phyloP scores from a whole-genome alignment of 495 filamentous ascomycete species.

The Penicillium lagena region DNA sequence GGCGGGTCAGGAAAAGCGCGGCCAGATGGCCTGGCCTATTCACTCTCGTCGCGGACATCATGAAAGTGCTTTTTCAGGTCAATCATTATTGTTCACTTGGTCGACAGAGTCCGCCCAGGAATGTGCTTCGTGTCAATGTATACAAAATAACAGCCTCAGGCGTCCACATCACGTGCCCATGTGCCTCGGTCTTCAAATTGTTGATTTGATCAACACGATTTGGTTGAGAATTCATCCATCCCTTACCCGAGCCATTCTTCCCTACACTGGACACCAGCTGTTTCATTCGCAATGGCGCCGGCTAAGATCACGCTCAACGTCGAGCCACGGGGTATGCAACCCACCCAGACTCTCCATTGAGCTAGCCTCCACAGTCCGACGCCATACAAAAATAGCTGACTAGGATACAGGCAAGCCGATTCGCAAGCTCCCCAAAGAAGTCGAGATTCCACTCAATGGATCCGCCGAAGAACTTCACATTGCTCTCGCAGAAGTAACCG shows the following conservation, averaged over 20 bases:
- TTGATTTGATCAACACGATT: too few relatives aligned
- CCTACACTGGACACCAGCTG: too few relatives aligned
- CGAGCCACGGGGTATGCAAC: slow-evolving; percentile 34
- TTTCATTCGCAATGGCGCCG: slow-evolving; percentile 19
- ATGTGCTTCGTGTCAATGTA: too few relatives aligned
- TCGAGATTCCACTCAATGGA: slow-evolving; percentile 53
- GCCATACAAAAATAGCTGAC: slow-evolving; percentile 2
- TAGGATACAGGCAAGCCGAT: slow-evolving; percentile 52
- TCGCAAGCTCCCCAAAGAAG: slow-evolving; percentile 60
- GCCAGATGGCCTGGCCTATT: too few relatives aligned
- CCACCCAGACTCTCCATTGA: not conserved
- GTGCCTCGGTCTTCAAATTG: too few relatives aligned
- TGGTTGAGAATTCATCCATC: too few relatives aligned
- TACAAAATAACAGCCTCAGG: slow-evolving; percentile 4
- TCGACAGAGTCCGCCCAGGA: not conserved
- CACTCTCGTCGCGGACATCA: too few relatives aligned
- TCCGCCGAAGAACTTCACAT: slow-evolving; percentile 59
- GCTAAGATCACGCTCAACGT: slow-evolving; percentile 29
- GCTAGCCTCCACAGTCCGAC: not conserved
- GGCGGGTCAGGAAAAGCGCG: too few relatives aligned
- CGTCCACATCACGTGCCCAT: slow-evolving; percentile 6
- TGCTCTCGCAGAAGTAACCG: slow-evolving; percentile 46
- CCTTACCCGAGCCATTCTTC: too few relatives aligned
- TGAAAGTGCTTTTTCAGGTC: too few relatives aligned
- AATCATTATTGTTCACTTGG: too few relatives aligned